Evolutionary conservation across 2,329 filamentous ascomycete species (phyloP).

Genomic region (Thielaviopsis euricoi): DNA sequence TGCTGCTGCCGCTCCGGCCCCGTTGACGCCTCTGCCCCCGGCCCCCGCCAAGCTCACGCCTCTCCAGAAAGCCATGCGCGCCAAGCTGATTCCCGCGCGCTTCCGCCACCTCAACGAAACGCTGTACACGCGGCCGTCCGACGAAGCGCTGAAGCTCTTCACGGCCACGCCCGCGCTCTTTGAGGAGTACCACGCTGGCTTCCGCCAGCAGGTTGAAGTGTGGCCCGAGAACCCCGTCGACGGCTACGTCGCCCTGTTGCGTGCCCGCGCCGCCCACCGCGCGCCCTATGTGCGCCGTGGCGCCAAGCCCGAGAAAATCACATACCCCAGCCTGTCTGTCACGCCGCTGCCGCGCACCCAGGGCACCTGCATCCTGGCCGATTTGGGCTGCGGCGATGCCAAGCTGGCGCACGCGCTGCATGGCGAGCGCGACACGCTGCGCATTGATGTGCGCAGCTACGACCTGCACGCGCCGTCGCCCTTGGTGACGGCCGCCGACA

Average conservation of each 20-base stretch:
- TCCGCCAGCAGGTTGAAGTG: conserved; percentile 83
- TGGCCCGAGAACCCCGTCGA: conserved; percentile 97
- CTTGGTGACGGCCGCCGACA: conserved; percentile 76
- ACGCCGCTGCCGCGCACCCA: conserved; percentile 53
- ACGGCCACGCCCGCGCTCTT: conserved; percentile 80
- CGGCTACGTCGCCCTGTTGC: conserved; percentile 59
- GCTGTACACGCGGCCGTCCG: conserved; percentile 81
- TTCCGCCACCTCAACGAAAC: conserved; percentile 97
- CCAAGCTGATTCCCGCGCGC: conserved; percentile 84
- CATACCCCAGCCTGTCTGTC: conserved; percentile 17
- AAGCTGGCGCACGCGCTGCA: conserved; percentile 56
- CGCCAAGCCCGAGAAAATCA: conserved; percentile 12
- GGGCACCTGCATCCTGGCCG: conserved; percentile 63
- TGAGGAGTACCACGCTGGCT: conserved; percentile 87
- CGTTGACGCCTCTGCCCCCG: conserved; percentile 23
- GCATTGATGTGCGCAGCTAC: conserved; percentile 64
- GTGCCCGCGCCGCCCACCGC: conserved; percentile 36
- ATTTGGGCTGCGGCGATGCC: conserved; percentile 87
- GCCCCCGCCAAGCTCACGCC: conserved; percentile 58
- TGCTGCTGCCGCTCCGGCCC: conserved; percentile 13
- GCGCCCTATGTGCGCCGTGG: conserved; percentile 14
- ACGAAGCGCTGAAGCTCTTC: conserved; percentile 71
- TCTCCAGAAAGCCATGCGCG: conserved; percentile 82
- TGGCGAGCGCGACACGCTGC: conserved; percentile 45
- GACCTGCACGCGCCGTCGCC: conserved; percentile 66